Evolutionary conservation across 2,329 filamentous ascomycete species (phyloP).

Genomic region (Lasiodiplodia sp.): DNA sequence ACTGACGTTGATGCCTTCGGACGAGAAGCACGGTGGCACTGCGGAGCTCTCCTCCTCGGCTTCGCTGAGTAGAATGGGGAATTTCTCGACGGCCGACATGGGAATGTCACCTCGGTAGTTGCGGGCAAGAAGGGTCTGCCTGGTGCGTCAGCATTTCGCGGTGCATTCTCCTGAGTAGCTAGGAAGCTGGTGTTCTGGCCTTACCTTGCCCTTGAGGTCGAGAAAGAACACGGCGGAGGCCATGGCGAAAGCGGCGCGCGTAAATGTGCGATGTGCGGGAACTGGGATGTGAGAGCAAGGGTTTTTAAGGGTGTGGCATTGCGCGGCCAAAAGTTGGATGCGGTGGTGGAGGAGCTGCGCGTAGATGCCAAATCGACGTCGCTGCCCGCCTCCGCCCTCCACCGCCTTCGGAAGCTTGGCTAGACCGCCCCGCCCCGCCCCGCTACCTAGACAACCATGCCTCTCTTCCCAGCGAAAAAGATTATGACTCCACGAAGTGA

Average conservation of each 20-base stretch:
- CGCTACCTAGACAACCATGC: neutral
- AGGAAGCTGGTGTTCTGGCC: constrained; percentile 36
- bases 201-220: constrained; percentile 98
- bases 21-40: constrained; percentile 96
- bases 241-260: constrained; percentile 64
- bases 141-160: constrained; percentile 36
- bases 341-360: constrained; percentile 19
- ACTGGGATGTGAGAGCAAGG: neutral
- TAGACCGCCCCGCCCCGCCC: neutral
- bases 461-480: neutral
- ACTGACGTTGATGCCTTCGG: constrained; percentile 95
- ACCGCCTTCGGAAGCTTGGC: constrained; percentile 12
- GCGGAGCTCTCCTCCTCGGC: constrained; percentile 99
- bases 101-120: constrained; percentile 99
- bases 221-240: constrained; percentile 98
- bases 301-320: constrained; percentile 22
- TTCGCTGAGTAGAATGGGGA: constrained; percentile 93
- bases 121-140: constrained; percentile 91
- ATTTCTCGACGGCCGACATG: constrained; percentile 99
- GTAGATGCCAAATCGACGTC: constrained; percentile 28
- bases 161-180: constrained; percentile 32
- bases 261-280: neutral
- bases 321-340: constrained; percentile 13
- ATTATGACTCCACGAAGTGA: neutral
- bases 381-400: constrained; percentile 17